Evolutionary conservation across 768 basidiomycete species (phyloP).

Genomic region (Austroboletus festivus): DNA sequence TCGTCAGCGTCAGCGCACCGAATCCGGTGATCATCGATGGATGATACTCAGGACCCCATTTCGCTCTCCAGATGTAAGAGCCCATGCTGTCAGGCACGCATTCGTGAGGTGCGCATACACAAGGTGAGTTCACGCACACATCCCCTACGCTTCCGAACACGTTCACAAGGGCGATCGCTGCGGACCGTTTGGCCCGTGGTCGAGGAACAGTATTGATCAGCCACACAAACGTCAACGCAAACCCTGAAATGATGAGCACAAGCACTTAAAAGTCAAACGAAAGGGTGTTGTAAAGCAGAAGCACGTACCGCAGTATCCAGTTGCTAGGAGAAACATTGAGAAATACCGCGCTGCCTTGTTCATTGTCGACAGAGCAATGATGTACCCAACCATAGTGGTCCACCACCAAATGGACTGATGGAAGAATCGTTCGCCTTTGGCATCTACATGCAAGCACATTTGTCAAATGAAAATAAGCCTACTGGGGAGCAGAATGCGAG

Average conservation of each 20-base stretch:
- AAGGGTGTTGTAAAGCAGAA: neutral
- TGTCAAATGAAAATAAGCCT: neutral
- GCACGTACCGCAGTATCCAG: constrained; percentile 47
- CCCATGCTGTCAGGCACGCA: constrained; percentile 42
- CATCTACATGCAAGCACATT: neutral
- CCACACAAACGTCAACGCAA: constrained; percentile 53
- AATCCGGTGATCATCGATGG: constrained; percentile 57
- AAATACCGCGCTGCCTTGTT: constrained; percentile 52
- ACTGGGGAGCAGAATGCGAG: neutral
- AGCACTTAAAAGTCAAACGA: neutral
- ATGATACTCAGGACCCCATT: constrained; percentile 61
- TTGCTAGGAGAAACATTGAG: constrained; percentile 61
- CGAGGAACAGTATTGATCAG: constrained; percentile 60
- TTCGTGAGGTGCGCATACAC: neutral
- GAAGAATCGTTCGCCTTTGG: constrained; percentile 63
- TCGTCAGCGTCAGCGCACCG: constrained; percentile 33
- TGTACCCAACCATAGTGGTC: constrained; percentile 57
- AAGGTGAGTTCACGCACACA: constrained; percentile 39
- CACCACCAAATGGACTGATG: constrained; percentile 58
- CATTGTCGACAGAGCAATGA: constrained; percentile 58
- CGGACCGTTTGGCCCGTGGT: constrained; percentile 52
- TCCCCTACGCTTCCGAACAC: constrained; percentile 57
- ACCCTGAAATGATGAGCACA: constrained; percentile 27
- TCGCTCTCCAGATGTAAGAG: constrained; percentile 58
- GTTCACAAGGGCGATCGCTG: constrained; percentile 61